Evolutionary conservation across 108 stramenopile species (phyloP), one percentile per base, ranked within the genome.

Genomic region (Cyclotella sp.): DNA sequence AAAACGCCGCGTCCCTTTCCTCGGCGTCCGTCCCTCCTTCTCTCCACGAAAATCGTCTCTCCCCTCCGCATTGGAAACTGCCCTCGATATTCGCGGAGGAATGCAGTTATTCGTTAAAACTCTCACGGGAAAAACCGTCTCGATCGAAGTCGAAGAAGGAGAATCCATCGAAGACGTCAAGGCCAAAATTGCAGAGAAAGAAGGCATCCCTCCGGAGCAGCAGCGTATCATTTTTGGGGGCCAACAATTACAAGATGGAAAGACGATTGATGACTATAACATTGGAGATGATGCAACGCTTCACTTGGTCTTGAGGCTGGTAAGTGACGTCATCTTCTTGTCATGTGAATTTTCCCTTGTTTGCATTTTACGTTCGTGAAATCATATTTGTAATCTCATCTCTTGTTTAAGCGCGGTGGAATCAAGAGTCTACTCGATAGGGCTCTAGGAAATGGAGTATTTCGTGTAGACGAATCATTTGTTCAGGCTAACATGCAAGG

Each of bases 21-120:
- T 61, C 63, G 16, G 53, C 65, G 27, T 53, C 21, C 46, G 59
- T 61, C 22, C 63, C 28, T 45, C 45, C 52, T 63, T 63, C 30
- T 18, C 51, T 46, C 62, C 52, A 43, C 68, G 68, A 51, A 51
- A 51, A 61, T 28, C 62, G 22, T 45, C 51, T 34, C 42, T 29
- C 3, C 47, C 59, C 58, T 22, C 67, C 45, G 34, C 79, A 40
- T 72, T 79, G 40, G 57, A 46, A 42, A 74, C 68, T 41, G 79
- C 73, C 30, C 79, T 81, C 26, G 61, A 63, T 30, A 61, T 76
- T 47, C 85, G 94, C 19, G 96, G 96, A 39, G 96, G 96, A 15
- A 95, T 95, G 96, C 97, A 98, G 76, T 89, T 98, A 19, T 97
- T 98, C 70, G 97, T 98, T 55, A 98, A 97, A 85, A 98, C 98